Conservation (phyloP, 345 rosid genomes). For the Pistacia atlantica region DNA sequence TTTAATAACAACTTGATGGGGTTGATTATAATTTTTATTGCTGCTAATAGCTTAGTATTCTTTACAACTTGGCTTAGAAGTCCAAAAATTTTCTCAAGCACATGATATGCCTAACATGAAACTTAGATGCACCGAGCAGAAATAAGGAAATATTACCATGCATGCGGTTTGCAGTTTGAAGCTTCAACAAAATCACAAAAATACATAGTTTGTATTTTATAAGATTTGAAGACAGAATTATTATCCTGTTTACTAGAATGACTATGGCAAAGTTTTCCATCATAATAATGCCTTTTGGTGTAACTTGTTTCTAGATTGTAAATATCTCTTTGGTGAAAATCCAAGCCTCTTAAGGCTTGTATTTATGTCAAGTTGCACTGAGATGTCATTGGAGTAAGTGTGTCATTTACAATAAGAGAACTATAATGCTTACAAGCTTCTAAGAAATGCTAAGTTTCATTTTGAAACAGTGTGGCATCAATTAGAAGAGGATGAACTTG, state of each 20-base stretch:
- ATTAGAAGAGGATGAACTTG: neutral
- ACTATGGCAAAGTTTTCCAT: neutral
- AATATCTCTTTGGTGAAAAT: constrained; percentile 4
- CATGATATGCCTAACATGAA: neutral
- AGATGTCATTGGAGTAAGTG: neutral
- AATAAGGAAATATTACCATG: neutral
- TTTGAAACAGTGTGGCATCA: constrained; percentile 1
- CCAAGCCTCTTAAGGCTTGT: neutral
- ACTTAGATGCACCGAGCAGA: neutral
- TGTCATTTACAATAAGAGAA: neutral
- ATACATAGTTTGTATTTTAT: neutral
- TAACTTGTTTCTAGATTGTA: neutral
- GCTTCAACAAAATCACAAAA: neutral
- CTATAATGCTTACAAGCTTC: neutral
- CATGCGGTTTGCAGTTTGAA: neutral
- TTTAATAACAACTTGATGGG: neutral
- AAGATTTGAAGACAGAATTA: neutral
- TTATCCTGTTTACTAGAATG: neutral
- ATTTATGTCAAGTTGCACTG: neutral
- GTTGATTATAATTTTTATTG: neutral
- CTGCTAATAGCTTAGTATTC: neutral
- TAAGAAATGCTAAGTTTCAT: neutral
- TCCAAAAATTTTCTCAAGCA: neutral
- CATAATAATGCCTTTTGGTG: neutral
- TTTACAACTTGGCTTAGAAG: neutral